Evolutionary conservation across 2,329 filamentous ascomycete genomes (phyloP), one percentile per base, ranked within the genome.

Genomic region (Hypomyces rosellus): DNA sequence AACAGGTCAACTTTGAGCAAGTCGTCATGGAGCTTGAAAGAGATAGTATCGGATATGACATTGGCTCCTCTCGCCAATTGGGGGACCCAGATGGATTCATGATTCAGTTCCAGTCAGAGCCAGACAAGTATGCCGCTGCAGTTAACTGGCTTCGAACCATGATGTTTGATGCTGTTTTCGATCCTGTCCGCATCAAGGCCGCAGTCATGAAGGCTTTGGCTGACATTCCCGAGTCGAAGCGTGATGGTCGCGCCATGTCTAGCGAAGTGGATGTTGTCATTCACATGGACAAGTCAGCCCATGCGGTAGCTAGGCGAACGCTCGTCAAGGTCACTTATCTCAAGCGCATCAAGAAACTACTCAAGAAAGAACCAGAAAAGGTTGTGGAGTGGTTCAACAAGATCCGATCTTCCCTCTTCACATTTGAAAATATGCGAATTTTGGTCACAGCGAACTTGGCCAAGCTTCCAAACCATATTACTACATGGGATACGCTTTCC

Each of bases 201-300:
- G 73, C 76, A 18, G 72, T 95, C 14, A 84, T 84, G 51, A 95
- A 96, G 67, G 82, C 95, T 42, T 76, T 96, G 15, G 90, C 91
- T 3, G 92, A 97, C 60, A 86, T 99, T 15, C 93, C 93, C 0
- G 90, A 96, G 63, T 77, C 84, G 47, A 99, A 97, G 74, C 88
- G 93, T 39, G 88, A 87, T 59, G 93, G 93, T 1, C 81, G 84
- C 50, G 73, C 73, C 39, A 85, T 85, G 82, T 73, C 80, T 4
- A 72, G 70, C 49, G 81, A 84, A 55, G 75, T 85, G 51, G 82
- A 93, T 59, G 80, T 84, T 54, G 89, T 92, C 69, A 80, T 95
- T 18, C 89, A 96, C 65, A 82, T 88, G 60, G 78, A 86, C n/a
- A 79, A 80, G 30, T 82, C 88, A 20, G 91, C 89, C 0, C 81